phyloP scores from a whole-genome alignment of 2,329 filamentous ascomycete genomes.

The Penicillium sp. region DNA sequence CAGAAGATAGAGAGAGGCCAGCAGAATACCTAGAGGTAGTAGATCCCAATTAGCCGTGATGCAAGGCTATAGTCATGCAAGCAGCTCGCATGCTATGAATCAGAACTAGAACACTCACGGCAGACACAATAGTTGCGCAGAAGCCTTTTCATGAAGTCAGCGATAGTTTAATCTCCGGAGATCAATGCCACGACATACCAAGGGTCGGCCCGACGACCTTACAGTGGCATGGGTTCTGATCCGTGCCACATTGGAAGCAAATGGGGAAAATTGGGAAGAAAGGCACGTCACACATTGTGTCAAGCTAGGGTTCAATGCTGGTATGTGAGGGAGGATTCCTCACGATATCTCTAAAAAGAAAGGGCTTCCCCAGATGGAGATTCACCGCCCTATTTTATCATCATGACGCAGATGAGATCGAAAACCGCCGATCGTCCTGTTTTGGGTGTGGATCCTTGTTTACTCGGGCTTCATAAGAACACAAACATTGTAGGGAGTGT shows the following conservation, averaged over 20 bases:
- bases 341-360: background rate
- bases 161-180: too few relatives aligned
- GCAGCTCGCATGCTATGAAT: background rate
- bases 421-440: conserved; percentile 15
- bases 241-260: conserved; percentile 58
- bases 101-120: conserved; percentile 42
- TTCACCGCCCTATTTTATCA: conserved; percentile 20
- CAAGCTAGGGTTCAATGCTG: background rate
- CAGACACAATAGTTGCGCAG: conserved; percentile 49
- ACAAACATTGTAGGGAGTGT: too few relatives aligned
- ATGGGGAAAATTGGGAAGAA: conserved; percentile 52
- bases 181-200: conserved; percentile 33
- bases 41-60: conserved; percentile 4
- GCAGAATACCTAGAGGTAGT: conserved; percentile 48
- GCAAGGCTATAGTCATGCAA: background rate
- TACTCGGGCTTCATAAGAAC: background rate
- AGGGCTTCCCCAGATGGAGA: conserved; percentile 5
- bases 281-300: conserved; percentile 39
- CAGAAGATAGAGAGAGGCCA: conserved; percentile 59
- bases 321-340: background rate
- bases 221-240: conserved; percentile 60
- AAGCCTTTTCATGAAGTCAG: conserved; percentile 36
- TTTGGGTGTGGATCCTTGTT: background rate
- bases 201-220: conserved; percentile 59
- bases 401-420: conserved; percentile 27